Conservation (phyloP, 768 basidiomycete species). For the Boletellus ananiceps region DNA sequence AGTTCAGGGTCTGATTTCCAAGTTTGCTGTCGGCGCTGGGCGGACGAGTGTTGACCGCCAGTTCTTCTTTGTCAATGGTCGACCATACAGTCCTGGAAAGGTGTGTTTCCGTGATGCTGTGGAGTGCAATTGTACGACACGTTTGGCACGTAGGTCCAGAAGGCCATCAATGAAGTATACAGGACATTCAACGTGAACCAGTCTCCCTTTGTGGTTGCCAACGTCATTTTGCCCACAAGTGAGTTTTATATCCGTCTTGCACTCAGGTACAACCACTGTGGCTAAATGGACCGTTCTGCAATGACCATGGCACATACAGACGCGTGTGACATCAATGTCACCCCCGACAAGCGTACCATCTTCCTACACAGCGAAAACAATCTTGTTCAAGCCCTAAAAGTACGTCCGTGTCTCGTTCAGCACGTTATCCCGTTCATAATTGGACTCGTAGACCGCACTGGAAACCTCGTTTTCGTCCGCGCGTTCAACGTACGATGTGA, state of each 20-base stretch:
- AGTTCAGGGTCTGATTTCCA: conserved; percentile 80
- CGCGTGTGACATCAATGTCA: conserved; percentile 88
- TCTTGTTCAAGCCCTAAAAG: conserved; percentile 75
- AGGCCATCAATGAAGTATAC: conserved; percentile 5
- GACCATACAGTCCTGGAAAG: conserved; percentile 54
- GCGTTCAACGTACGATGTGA: conserved; percentile 69
- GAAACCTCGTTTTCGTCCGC: conserved; percentile 64
- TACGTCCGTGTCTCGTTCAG: conserved; percentile 22
- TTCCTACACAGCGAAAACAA: conserved; percentile 84
- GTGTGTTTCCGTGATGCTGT: background rate
- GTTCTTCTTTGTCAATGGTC: conserved; percentile 88
- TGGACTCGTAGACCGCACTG: conserved; percentile 48
- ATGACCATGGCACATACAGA: conserved; percentile 39
- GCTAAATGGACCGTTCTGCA: background rate
- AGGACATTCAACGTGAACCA: conserved; percentile 2
- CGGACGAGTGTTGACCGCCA: conserved; percentile 80
- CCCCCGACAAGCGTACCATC: conserved; percentile 95
- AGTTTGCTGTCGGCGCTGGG: conserved; percentile 71
- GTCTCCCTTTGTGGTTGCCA: conserved; percentile 47
- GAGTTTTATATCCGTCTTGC: conserved; percentile 14
- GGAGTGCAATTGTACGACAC: background rate
- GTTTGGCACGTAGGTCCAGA: background rate
- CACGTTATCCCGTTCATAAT: background rate
- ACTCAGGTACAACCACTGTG: background rate
- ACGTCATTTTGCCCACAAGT: conserved; percentile 66